phyloP scores from a whole-genome alignment of 257 asterid species.

The Solanum boliviense region DNA sequence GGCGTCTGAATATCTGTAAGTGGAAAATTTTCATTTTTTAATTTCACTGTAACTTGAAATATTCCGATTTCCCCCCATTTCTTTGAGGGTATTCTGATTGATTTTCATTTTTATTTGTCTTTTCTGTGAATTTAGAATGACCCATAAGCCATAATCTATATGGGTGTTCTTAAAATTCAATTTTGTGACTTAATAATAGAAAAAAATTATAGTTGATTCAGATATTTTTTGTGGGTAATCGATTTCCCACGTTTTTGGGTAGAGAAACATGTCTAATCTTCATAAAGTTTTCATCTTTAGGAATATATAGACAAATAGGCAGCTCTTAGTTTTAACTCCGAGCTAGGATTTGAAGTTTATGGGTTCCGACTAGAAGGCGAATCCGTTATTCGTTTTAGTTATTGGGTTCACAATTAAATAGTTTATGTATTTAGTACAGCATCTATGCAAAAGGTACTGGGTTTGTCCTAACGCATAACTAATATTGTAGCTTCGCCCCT shows the following conservation, averaged over 20 bases:
- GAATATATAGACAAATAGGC: not conserved
- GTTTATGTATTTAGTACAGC: not conserved
- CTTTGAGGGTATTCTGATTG: not conserved
- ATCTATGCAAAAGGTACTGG: not conserved
- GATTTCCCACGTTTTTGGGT: not conserved
- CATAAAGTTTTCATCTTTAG: not conserved
- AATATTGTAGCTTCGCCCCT: not conserved
- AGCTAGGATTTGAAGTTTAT: not conserved
- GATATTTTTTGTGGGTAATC: not conserved
- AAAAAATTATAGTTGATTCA: not conserved
- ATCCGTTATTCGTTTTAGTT: not conserved
- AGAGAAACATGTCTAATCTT: not conserved
- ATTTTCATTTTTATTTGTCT: not conserved
- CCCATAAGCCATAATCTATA: not conserved
- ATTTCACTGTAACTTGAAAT: not conserved
- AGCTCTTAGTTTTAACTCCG: not conserved
- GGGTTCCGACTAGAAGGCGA: not conserved
- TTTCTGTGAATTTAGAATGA: not conserved
- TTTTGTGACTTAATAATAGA: not conserved
- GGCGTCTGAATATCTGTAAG: not conserved
- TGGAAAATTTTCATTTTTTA: not conserved
- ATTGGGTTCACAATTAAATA: not conserved
- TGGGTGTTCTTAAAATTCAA: not conserved
- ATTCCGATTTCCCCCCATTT: not conserved
- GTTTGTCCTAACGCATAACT: not conserved